Evolutionary conservation across 371 early-diverging fungal genomes (phyloP).

Genomic region (Mortierella sp.): DNA sequence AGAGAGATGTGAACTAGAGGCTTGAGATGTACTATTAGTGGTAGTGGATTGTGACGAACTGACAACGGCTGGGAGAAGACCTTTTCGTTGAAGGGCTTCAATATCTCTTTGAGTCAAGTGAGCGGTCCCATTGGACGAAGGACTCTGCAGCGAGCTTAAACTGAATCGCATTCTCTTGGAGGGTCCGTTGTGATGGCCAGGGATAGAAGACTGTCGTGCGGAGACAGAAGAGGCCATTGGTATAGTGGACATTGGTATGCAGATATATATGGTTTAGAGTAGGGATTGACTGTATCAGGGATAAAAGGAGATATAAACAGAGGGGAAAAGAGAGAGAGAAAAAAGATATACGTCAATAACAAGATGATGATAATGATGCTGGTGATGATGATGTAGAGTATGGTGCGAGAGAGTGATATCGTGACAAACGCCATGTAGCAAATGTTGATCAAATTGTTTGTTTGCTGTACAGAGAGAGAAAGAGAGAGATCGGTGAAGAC

Average conservation of each 20-base stretch:
- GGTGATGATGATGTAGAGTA: neutral
- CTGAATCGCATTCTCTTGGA: slow-evolving; percentile 23
- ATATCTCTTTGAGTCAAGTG: slow-evolving; percentile 30
- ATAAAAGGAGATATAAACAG: neutral
- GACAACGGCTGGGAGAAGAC: slow-evolving; percentile 15
- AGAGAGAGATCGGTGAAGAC: neutral
- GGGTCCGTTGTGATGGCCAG: neutral
- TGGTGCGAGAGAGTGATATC: slow-evolving; percentile 11
- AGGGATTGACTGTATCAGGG: slow-evolving; percentile 1
- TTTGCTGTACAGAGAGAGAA: neutral
- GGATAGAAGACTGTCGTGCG: slow-evolving; percentile 1
- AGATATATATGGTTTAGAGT: neutral
- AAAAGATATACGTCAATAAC: neutral
- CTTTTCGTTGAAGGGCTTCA: slow-evolving; percentile 29
- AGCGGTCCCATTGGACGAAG: slow-evolving; percentile 15
- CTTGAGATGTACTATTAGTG: neutral
- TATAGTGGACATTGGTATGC: slow-evolving; percentile 3
- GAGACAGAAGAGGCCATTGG: slow-evolving; percentile 13
- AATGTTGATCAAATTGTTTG: slow-evolving; percentile 3
- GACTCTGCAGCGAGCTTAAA: slow-evolving; percentile 23
- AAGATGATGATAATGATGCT: slow-evolving; percentile 6
- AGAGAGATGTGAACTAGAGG: slow-evolving; percentile 8
- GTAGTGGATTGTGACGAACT: neutral
- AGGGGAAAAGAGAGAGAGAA: slow-evolving; percentile 6
- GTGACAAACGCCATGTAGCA: slow-evolving; percentile 13